Base-by-base conservation (phyloP, 306 rosid genomes). In the Alnus glutinosa region DNA sequence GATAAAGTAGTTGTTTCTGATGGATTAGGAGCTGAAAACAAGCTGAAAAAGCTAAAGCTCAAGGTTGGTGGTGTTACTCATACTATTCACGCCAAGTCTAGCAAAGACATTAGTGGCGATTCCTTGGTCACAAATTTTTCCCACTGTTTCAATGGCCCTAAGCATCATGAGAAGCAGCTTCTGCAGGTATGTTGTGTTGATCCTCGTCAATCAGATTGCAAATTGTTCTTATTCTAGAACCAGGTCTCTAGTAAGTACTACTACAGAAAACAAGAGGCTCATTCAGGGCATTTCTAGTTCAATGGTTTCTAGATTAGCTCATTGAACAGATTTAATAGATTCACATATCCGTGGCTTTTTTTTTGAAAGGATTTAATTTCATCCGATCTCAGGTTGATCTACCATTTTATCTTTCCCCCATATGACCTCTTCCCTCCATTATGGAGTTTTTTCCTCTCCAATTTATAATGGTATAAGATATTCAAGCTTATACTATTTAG, bases 51-150 rank as follows among this genome's bases (percentile, higher is more conserved):
- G 46, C 46, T 42, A 42, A 42, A 42, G 46, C 46, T 42, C 46
- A 78, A 74, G 80, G 80, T 87, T 55, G 84, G 88, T 74, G 87
- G 87, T 67, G 78, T 84, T 70, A 86, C 87, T 57, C 86, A 9
- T 71, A 83, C 87, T 58, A 81, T 86, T 66, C 83, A 80, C 6
- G 16, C 80, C 23, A 83, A 70, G 46, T 71, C 36, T 32, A 7
- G 55, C 23, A n/a, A 46, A 3, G 77, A 76, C 64, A 34, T 12
- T 42, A 72, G 14, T 47, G 32, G 67, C 48, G 71, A 77, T 75
- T 69, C 78, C 28, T 69, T 49, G 12, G 57, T 44, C 5, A 4
- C 9, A 54, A 73, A 67, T 51, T 67, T 81, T 59, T 47, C 55
- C 57, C 8, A 23, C 59, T 9, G 50, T 37, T 55, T 42, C 1